Evolutionary conservation across 768 basidiomycete species (phyloP).

Genomic region (Chalciporus piperatus): DNA sequence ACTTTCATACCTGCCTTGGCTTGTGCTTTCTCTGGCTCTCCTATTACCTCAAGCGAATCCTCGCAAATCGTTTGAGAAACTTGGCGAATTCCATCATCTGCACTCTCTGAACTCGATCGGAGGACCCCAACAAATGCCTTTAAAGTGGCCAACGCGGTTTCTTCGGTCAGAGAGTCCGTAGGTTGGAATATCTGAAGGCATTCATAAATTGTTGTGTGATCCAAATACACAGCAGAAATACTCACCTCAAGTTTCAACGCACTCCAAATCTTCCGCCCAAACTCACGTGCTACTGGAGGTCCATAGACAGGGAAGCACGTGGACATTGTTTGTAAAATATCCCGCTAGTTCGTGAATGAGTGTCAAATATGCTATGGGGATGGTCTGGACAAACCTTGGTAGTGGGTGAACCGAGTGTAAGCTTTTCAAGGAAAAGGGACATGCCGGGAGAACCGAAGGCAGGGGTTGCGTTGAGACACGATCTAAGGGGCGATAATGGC

Average conservation of each 20-base stretch:
- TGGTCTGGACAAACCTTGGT: conserved; percentile 61
- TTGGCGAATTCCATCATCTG: conserved; percentile 42
- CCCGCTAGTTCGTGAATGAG: conserved; percentile 53
- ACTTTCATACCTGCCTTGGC: conserved; percentile 86
- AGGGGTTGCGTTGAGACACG: conserved; percentile 76
- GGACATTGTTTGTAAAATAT: conserved; percentile 77
- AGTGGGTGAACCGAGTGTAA: conserved; percentile 72
- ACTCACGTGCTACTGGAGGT: conserved; percentile 49
- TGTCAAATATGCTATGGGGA: neutral
- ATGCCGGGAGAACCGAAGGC: conserved; percentile 82
- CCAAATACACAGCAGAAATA: neutral
- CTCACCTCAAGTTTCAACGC: conserved; percentile 83
- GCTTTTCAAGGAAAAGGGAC: conserved; percentile 88
- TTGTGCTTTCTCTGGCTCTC: conserved; percentile 92
- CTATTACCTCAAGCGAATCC: conserved; percentile 76
- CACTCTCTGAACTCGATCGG: conserved; percentile 44
- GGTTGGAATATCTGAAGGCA: conserved; percentile 84
- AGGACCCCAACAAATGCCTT: conserved; percentile 75
- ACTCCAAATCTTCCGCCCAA: conserved; percentile 84
- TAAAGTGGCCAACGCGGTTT: conserved; percentile 66
- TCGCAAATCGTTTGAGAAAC: conserved; percentile 73
- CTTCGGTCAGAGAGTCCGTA: conserved; percentile 72
- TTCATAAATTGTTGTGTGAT: neutral
- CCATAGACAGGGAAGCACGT: conserved; percentile 87
- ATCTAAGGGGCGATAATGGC: conserved; percentile 33